Base-by-base conservation (phyloP, 2,329 filamentous ascomycete genomes). In the Colletotrichum lentis region DNA sequence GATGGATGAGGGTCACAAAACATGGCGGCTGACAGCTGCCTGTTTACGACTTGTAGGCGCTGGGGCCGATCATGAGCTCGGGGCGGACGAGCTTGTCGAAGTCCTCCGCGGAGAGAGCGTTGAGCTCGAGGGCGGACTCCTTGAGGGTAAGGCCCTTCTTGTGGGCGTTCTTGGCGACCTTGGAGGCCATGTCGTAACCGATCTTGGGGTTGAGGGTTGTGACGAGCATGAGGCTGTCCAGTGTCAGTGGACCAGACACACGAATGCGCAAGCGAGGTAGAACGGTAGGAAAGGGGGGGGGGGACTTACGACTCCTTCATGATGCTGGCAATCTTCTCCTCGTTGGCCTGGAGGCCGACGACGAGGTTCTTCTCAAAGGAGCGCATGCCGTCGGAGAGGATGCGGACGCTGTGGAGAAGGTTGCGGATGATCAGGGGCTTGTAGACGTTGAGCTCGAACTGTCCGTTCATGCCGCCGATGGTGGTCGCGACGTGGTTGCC, bases 371-470 rank as follows among this genome's bases (percentile, higher is more conserved):
- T 92, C 84, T 97, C 93, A 78, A 99, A 98, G 72, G 93, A 96
- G 76, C 87, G 88, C 94, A 98, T 98, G 75, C 92, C 93, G 77
- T 99, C 96, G 43, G 93, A 86, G 64, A 99, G 84, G 70, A 99
- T 89, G 72, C 95, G 89, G 65, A 91, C 86, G 83, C 93, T 97
- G 87, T 98, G 96, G 46, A 99, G 87, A 72, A 98, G 85, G 84
- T 98, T 98, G 81, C 91, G 88, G 81, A 98, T 98, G 79, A 99
- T 87, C 67, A 98, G 88, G 50, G 96, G 96, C 87, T 98, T 98
- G 89, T 97, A 99, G 64, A 98, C 96, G 82, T 98, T 99, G 73
- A 99, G 88, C 83, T 98, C 96, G 75, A 99, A 99, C 84, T 98
- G 96, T 73, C 96, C 96, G 83, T 96, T 97, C 85, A 96, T 96